Evolutionary conservation across 495 filamentous ascomycete genomes (phyloP).

Genomic region (Penicillium turbatum): DNA sequence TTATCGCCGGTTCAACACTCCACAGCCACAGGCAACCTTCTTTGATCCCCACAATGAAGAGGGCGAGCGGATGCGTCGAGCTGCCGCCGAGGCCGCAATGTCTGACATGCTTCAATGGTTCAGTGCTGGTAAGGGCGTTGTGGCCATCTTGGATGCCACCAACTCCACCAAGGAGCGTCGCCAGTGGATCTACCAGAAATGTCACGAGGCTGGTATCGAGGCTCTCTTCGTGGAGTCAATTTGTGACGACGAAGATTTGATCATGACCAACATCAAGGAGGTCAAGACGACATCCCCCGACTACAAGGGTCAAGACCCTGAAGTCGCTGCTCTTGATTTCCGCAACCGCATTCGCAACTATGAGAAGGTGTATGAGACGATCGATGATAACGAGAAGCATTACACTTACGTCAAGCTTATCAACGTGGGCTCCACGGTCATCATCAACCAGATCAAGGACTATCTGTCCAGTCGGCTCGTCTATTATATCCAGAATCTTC

Average conservation of each 20-base stretch:
- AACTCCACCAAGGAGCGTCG: conserved; percentile 89
- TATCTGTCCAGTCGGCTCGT: conserved; percentile 94
- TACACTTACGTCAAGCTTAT: conserved; percentile 96
- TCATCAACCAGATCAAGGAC: conserved; percentile 95
- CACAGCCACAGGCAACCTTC: conserved; percentile 84
- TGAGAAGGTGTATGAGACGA: conserved; percentile 90
- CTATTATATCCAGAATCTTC: conserved; percentile 97
- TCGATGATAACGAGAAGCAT: conserved; percentile 77
- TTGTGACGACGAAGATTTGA: conserved; percentile 89
- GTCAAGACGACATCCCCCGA: conserved; percentile 96
- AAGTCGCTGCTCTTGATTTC: conserved; percentile 84
- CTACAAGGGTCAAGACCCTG: conserved; percentile 90
- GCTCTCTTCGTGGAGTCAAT: conserved; percentile 93
- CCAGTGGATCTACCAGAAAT: conserved; percentile 81
- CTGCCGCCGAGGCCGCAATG: conserved; percentile 84
- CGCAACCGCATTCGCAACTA: conserved; percentile 92
- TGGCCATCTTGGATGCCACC: conserved; percentile 91
- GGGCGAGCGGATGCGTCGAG: conserved; percentile 81
- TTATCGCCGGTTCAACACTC: conserved; percentile 82
- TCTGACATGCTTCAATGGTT: conserved; percentile 94
- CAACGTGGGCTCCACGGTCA: conserved; percentile 88
- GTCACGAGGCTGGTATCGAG: conserved; percentile 69
- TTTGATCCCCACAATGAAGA: conserved; percentile 85
- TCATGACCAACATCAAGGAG: conserved; percentile 96
- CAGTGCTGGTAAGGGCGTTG: conserved; percentile 60